Evolutionary conservation across 352 stramenopile species (phyloP), one percentile per base, ranked within the genome.

Genomic region (Globisporangium camurandrum): DNA sequence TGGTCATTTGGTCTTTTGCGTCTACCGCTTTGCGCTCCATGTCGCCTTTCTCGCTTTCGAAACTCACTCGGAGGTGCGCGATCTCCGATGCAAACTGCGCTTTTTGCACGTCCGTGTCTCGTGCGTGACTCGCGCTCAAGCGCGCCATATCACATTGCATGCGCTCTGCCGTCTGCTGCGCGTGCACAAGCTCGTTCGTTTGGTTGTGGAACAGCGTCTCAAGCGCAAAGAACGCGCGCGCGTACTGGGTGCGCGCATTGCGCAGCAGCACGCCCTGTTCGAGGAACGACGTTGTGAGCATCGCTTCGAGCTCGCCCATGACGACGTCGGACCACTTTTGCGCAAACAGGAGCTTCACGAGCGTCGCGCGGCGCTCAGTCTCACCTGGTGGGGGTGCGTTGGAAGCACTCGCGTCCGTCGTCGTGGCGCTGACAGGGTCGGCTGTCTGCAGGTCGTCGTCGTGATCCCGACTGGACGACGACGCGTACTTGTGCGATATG

Each of bases 301-400:
- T 94, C 3, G 69, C 71, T 45, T 93, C 78, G 1, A 97, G 68
- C 49, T 96, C 86, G 4, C 83, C 85, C 0, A 95, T 58, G 17
- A 92, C 61, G 3, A 96, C 56, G 49, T 97, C 86, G 9, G 88
- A 71, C 85, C 88, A 96, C 46, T 97, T 96, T 47, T 97, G 85
- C 46, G 88, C 79, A 31, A 94, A 96, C 8, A 95, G 53, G 16
- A 88, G 69, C 24, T 65, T 75, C 2, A 72, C 69, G 3, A 97
- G 67, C 0, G 50, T 31, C 16, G 69, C 69, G 26, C 70, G 70
- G 10, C 56, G 43, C 8, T 55, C 39, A 38, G n/a, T n/a, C n/a
- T n/a, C n/a, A n/a, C n/a, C n/a, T n/a, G n/a, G n/a, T n/a, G n/a
- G n/a, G n/a, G n/a, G n/a, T n/a, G n/a, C n/a, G n/a, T n/a, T n/a